Evolutionary conservation across 768 basidiomycete species (phyloP), one percentile per base, ranked within the genome.

Genomic region (Mycena crocata): DNA sequence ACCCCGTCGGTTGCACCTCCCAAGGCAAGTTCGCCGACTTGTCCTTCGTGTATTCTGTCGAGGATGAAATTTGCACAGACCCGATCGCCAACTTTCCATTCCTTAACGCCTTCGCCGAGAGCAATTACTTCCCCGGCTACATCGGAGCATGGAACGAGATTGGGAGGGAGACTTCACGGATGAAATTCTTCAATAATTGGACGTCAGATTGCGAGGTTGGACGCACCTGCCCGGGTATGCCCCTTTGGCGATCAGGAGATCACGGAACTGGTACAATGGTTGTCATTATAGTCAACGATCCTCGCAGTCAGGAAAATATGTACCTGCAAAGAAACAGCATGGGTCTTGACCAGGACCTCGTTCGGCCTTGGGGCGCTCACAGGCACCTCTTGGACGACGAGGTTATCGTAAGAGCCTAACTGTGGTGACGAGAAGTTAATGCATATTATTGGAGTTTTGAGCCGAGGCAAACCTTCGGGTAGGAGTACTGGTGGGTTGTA

Each of bases 81-180:
- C 32, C 85, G 84, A 60, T 89, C 87, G 26, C 88, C 86, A 12
- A 75, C 72, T 70, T 82, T 83, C 87, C 86, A 89, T 7, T 74
- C 77, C 28, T 76, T 83, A 14, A 82, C 82, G 21, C 79, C 81
- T 24, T 74, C 74, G 3, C 82, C 82, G 14, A 87, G 71, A 3
- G 84, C 80, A 26, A 88, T 74, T 54, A 90, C 77, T 71, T 89
- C 87, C 14, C 89, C 88, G 24, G 88, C 86, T 75, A 84, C 81
- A 68, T 90, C 87, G 0, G 89, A 81, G 68, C 77, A 78, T 37
- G 80, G 80, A 7, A 82, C 76, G 1, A 79, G 70, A 56, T 79
- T 70, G 2, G 69, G 62, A 1, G 73, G 58, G 26, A 59, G n/a
- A 21, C 62, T 64, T 39, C n/a, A 10, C 49, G 44, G 14, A 12